Percentiles rank a stretch among this genome's conserved stretches.
Evolutionary conservation across 495 filamentous ascomycete genomes (phyloP).

Genomic region (Tuber brumale): DNA sequence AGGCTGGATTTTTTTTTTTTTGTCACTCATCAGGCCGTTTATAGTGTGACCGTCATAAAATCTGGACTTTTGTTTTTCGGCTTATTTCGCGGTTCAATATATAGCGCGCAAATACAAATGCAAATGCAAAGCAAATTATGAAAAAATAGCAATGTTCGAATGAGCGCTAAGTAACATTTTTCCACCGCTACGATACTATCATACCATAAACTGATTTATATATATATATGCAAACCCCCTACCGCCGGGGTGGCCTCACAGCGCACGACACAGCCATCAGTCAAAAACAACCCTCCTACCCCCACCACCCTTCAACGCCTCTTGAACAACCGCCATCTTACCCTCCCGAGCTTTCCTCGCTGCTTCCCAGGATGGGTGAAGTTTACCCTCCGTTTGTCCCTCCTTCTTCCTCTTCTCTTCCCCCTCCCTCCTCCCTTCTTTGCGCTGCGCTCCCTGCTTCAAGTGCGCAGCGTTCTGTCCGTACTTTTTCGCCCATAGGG

Average conservation of each 20-base stretch:
- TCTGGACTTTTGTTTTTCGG: neutral
- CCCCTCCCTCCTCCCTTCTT: conserved; percentile 41
- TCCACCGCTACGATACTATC: neutral
- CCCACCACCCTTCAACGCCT: conserved; percentile 23
- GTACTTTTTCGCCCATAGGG: conserved; percentile 89
- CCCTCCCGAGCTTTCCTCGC: conserved; percentile 74
- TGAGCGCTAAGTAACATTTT: no score
- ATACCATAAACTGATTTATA: neutral
- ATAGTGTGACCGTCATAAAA: neutral
- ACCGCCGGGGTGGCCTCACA: neutral
- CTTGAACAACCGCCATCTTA: conserved; percentile 56
- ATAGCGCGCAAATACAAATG: no score
- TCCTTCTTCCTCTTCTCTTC: conserved; percentile 42
- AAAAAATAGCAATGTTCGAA: neutral
- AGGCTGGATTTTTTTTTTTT: conserved; percentile 13
- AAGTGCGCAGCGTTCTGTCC: conserved; percentile 70
- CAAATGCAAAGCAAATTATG: neutral
- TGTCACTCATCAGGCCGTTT: neutral
- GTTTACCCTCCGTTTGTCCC: conserved; percentile 45
- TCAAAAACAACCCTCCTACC: conserved; percentile 84
- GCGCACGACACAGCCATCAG: conserved; percentile 44
- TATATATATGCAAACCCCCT: neutral
- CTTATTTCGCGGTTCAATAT: no score
- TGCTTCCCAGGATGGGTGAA: conserved; percentile 95
- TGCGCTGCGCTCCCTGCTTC: conserved; percentile 47